Percentiles rank a stretch among this genome's conserved stretches.
Evolutionary conservation across 2,329 filamentous ascomycete genomes (phyloP).

Genomic region (Diplocarpon rosae): DNA sequence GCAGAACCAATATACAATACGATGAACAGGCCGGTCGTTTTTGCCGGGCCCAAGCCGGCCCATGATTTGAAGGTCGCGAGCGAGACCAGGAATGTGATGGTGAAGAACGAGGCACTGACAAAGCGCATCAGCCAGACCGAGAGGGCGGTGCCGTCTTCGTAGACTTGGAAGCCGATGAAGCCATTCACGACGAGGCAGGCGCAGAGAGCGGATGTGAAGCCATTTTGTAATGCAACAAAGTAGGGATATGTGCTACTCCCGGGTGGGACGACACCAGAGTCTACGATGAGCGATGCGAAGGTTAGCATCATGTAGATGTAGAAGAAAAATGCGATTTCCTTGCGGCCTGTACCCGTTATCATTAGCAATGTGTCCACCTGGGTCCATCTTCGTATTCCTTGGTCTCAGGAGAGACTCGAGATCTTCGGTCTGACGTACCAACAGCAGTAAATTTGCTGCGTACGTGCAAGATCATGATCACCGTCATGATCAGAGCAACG

Average conservation of each 20-base stretch:
- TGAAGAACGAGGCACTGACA: slow-evolving; percentile 69
- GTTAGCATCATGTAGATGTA: slow-evolving; percentile 91
- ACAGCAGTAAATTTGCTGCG: slow-evolving; percentile 97
- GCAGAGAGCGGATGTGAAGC: slow-evolving; percentile 73
- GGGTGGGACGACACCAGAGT: slow-evolving; percentile 84
- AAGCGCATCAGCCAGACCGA: slow-evolving; percentile 87
- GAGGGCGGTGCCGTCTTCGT: slow-evolving; percentile 89
- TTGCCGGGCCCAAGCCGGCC: slow-evolving; percentile 74
- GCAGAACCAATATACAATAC: slow-evolving; percentile 88
- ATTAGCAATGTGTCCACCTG: slow-evolving; percentile 8
- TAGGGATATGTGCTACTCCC: slow-evolving; percentile 75
- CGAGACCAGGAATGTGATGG: slow-evolving; percentile 76
- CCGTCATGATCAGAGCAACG: slow-evolving; percentile 78
- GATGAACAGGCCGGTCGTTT: slow-evolving; percentile 81
- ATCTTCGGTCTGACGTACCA: slow-evolving; percentile 43
- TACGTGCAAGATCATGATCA: slow-evolving; percentile 95
- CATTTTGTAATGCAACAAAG: slow-evolving; percentile 80
- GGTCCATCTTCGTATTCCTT: background rate
- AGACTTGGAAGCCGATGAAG: slow-evolving; percentile 95
- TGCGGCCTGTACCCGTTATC: slow-evolving; percentile 37
- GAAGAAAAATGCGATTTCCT: slow-evolving; percentile 79
- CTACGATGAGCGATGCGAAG: slow-evolving; percentile 77
- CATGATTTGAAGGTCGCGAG: slow-evolving; percentile 88
- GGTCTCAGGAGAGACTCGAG: no score
- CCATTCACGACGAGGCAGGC: slow-evolving; percentile 91